Evolutionary conservation across 306 rosid genomes (phyloP).

Genomic region (Lathyrus aphaca): DNA sequence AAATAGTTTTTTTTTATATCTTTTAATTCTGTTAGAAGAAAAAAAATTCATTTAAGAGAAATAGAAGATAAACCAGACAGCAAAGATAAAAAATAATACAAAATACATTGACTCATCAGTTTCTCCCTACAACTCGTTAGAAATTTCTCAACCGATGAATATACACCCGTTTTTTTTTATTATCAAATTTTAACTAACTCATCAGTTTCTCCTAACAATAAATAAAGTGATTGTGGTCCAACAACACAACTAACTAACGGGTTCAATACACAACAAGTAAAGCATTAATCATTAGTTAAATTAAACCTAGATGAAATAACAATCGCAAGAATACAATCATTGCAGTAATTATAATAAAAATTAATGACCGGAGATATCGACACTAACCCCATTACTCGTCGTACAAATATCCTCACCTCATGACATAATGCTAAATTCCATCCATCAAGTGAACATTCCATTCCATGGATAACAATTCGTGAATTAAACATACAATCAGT

Average conservation of each 20-base stretch:
- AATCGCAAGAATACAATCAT: neutral
- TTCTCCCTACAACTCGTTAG: too few relatives aligned
- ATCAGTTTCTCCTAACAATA: constrained; percentile 7
- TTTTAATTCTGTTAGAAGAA: constrained; percentile 30
- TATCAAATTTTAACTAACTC: neutral
- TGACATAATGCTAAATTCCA: too few relatives aligned
- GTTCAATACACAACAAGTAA: constrained; percentile 52
- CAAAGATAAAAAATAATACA: constrained; percentile 5
- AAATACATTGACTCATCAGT: too few relatives aligned
- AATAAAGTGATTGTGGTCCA: constrained; percentile 35
- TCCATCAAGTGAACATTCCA: too few relatives aligned
- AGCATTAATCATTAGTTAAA: constrained; percentile 30
- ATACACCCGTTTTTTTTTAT: too few relatives aligned
- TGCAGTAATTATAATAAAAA: neutral
- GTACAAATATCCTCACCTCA: too few relatives aligned
- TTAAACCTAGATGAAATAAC: neutral
- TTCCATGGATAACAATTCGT: too few relatives aligned
- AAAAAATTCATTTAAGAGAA: constrained; percentile 20
- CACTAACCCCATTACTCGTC: too few relatives aligned
- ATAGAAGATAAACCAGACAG: constrained; percentile 5
- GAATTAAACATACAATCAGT: too few relatives aligned
- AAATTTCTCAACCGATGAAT: too few relatives aligned
- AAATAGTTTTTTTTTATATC: constrained; percentile 21
- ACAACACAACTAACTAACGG: neutral
- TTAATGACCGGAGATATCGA: too few relatives aligned